Conservation (phyloP, 495 filamentous ascomycete genomes). For the Glarea lozoyensis region DNA sequence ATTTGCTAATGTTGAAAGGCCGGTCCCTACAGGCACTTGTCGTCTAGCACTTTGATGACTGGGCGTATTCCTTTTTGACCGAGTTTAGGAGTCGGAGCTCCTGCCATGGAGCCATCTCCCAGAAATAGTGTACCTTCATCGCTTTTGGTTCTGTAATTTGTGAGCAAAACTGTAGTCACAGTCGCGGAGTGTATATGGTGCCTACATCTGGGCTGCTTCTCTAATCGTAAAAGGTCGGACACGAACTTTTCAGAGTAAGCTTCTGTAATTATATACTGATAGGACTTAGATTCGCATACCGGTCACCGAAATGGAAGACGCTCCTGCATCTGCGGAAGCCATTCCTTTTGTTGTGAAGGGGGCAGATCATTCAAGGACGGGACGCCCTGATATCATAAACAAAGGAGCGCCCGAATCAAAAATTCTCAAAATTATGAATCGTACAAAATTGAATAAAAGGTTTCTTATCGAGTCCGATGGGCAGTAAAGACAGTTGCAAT, state of each 20-base stretch:
- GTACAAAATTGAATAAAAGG: no score
- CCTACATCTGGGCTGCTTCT: conserved; percentile 59
- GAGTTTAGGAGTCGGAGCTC: conserved; percentile 72
- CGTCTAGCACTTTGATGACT: conserved; percentile 94
- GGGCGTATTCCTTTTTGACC: conserved; percentile 78
- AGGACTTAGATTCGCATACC: conserved; percentile 27
- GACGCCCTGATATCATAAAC: no score
- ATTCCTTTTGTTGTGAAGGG: conserved; percentile 28
- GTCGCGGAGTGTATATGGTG: not conserved
- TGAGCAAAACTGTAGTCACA: not conserved
- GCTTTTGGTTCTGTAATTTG: conserved; percentile 48
- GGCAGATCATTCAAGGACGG: not conserved
- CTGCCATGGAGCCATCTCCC: conserved; percentile 87
- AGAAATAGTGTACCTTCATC: conserved; percentile 90
- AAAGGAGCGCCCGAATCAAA: not conserved
- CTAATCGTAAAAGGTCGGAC: conserved; percentile 89
- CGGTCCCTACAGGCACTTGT: conserved; percentile 78
- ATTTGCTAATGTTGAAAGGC: not conserved
- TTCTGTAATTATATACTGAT: not conserved
- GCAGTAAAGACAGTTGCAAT: no score
- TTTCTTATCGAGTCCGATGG: no score
- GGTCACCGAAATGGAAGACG: conserved; percentile 65
- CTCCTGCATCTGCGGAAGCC: conserved; percentile 43
- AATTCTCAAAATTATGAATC: not conserved
- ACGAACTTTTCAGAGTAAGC: conserved; percentile 50